Conservation (phyloP, 306 rosid species). For the Lablab purpureus region DNA sequence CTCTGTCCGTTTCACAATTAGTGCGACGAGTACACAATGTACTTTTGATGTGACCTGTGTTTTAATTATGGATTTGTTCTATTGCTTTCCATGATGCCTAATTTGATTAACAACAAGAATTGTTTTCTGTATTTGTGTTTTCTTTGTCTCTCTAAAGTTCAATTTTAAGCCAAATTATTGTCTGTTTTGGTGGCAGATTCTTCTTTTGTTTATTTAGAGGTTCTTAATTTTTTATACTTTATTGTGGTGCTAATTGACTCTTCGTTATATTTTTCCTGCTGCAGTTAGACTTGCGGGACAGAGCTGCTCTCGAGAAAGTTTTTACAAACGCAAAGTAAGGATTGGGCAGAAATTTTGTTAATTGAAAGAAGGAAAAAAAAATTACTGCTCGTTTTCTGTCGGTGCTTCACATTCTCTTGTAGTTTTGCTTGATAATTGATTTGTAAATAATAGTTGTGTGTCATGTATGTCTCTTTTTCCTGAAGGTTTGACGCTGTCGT, state of each 20-base stretch:
- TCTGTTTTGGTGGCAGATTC: neutral
- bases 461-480: neutral
- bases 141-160: neutral
- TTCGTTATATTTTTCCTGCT: slow-evolving; percentile 32
- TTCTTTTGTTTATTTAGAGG: neutral
- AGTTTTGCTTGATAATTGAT: neutral
- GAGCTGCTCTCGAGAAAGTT: slow-evolving; percentile 64
- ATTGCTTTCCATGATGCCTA: neutral
- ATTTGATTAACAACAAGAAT: neutral
- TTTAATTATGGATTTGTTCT: slow-evolving; percentile 12
- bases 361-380: neutral
- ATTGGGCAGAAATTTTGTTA: slow-evolving; percentile 32
- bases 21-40: slow-evolving; percentile 22
- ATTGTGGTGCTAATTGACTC: slow-evolving; percentile 12
- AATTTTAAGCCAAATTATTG: neutral
- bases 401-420: slow-evolving; percentile 23
- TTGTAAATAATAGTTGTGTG: slow-evolving; percentile 10
- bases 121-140: neutral
- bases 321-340: slow-evolving; percentile 76
- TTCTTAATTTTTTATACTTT: neutral
- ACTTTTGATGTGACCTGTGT: slow-evolving; percentile 34
- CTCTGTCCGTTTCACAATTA: slow-evolving; percentile 35
- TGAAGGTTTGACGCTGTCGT: slow-evolving; percentile 92
- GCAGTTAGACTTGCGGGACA: slow-evolving; percentile 91
- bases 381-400: neutral